These are phyloP conservation scores for Mortierella sp. DNA, from an alignment of 371 early-diverging fungal genomes.

Conservation along the genomic window DNA sequence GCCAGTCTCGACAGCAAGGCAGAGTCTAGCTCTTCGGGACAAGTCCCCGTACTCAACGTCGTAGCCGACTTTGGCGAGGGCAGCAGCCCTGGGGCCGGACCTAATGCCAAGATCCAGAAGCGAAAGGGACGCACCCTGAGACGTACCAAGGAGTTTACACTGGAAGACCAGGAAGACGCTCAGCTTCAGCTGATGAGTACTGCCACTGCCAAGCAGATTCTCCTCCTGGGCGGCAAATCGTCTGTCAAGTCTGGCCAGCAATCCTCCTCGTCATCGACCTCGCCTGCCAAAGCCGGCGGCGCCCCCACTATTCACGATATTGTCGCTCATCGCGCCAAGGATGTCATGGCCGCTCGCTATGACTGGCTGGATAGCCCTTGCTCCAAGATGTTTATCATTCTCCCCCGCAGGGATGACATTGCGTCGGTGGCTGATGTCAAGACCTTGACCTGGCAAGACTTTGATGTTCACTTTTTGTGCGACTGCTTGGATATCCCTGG, in stretches of 20 bases:
- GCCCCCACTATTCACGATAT: constrained; percentile 25
- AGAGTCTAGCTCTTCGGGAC: background rate
- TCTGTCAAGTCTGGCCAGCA: background rate
- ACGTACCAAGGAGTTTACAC: background rate
- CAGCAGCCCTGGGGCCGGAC: background rate
- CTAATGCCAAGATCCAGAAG: background rate
- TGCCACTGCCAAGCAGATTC: background rate
- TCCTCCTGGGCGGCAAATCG: background rate
- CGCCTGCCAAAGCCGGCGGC: background rate
- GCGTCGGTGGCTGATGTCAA: background rate
- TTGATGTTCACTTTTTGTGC: constrained; percentile 35
- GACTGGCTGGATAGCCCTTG: constrained; percentile 43
- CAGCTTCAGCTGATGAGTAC: background rate
- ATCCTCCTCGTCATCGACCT: background rate
- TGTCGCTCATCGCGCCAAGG: constrained; percentile 27
- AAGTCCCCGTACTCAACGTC: background rate
- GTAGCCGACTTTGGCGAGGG: background rate
- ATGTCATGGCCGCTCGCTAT: constrained; percentile 28
- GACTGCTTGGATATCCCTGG: constrained; percentile 36
- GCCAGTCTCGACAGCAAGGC: background rate
- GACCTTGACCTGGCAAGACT: constrained; percentile 28
- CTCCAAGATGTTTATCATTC: constrained; percentile 32
- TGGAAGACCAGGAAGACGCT: background rate
- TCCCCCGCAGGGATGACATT: constrained; percentile 20
- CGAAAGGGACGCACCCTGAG: background rate